A percentile compares a stretch with the other conserved stretches of the same genome.
Evolutionary conservation across 2,329 filamentous ascomycete species (phyloP).

Genomic region (Helicocarpus griseus): DNA sequence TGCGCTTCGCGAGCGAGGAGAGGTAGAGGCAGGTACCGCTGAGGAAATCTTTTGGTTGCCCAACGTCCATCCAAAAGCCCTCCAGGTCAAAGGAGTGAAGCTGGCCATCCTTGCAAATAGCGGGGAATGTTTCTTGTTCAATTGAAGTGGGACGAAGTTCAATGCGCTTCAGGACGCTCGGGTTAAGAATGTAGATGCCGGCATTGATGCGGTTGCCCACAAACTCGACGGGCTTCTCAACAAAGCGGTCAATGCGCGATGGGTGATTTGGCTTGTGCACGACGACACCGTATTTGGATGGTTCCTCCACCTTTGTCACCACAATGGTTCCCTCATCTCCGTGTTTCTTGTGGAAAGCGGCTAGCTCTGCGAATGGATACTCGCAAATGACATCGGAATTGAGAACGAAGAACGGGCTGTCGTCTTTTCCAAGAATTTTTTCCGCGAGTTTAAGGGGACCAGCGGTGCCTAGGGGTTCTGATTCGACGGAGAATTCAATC

Average conservation of each 20-base stretch:
- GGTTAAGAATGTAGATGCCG: constrained; percentile 96
- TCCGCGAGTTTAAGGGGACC: constrained; percentile 93
- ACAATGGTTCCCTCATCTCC: constrained; percentile 96
- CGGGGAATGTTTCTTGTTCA: constrained; percentile 97
- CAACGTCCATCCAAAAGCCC: constrained; percentile 99
- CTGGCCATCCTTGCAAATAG: constrained; percentile 79
- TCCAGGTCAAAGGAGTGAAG: constrained; percentile 94
- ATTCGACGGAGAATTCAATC: constrained; percentile 95
- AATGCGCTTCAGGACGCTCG: constrained; percentile 79
- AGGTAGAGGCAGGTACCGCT: constrained; percentile 94
- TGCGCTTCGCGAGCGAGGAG: constrained; percentile 80
- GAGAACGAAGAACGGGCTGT: constrained; percentile 92
- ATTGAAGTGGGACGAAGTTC: constrained; percentile 95
- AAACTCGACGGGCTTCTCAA: constrained; percentile 98
- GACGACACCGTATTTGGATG: constrained; percentile 96
- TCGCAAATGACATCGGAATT: constrained; percentile 99
- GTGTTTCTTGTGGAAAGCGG: constrained; percentile 84
- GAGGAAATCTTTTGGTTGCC: constrained; percentile 97
- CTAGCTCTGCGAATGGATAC: constrained; percentile 84
- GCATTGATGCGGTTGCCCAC: constrained; percentile 98
- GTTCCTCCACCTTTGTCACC: constrained; percentile 97
- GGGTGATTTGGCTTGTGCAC: constrained; percentile 92
- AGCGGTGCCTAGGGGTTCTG: constrained; percentile 87
- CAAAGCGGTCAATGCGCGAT: constrained; percentile 92
- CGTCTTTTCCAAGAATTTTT: constrained; percentile 83